These are phyloP conservation scores for Casuarina equisetifolia DNA, from an alignment of 306 rosid species.

Conservation along the genomic window DNA sequence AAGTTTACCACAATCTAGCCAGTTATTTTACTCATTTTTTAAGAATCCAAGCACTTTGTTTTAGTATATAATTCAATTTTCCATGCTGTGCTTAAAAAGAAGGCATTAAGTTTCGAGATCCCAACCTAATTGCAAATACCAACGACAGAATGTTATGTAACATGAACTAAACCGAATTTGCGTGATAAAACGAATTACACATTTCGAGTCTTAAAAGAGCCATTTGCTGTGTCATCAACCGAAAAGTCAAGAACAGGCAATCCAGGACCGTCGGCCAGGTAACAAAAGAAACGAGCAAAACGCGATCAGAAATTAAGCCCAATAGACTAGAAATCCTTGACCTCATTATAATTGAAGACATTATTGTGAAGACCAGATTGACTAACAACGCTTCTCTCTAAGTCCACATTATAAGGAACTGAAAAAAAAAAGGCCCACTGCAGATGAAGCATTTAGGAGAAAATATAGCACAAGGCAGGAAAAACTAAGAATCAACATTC, in stretches of 20 bases:
- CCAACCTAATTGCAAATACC: background rate
- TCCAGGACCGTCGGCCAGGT: background rate
- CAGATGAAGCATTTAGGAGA: background rate
- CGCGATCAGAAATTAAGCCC: background rate
- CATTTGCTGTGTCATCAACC: background rate
- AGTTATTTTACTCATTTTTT: background rate
- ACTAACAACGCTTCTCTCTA: background rate
- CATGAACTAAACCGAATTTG: background rate
- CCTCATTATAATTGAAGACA: background rate
- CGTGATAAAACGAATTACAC: background rate
- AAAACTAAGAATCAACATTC: background rate
- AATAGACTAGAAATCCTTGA: background rate
- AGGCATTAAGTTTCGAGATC: background rate
- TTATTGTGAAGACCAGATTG: background rate
- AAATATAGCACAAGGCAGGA: background rate
- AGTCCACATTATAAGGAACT: background rate
- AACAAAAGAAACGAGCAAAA: background rate
- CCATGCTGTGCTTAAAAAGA: background rate
- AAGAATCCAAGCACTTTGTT: slow-evolving; percentile 1
- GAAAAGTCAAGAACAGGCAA: background rate
- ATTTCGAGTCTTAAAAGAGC: background rate
- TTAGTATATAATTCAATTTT: background rate
- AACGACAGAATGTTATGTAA: background rate
- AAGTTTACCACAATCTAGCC: slow-evolving; percentile 12
- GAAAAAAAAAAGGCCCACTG: background rate